Base-by-base conservation (phyloP, 768 basidiomycete species). In the Lyophyllum semitale region DNA sequence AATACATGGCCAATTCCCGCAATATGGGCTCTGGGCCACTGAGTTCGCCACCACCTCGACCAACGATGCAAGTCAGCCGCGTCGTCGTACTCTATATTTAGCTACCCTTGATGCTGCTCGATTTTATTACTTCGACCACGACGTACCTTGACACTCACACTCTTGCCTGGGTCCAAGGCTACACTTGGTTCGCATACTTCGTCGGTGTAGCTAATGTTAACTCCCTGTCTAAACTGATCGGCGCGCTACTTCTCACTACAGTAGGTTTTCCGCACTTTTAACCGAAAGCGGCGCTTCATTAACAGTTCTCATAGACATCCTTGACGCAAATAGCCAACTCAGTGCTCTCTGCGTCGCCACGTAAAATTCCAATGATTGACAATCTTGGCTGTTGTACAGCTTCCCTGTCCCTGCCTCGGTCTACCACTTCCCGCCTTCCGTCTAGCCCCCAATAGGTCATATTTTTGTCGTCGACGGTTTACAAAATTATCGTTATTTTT, bases 121-220 rank as follows among this genome's bases (percentile, higher is more conserved):
- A 65, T 41, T 79, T 80, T 61, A 70, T 81, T 65, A 77, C 76
- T 53, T 66, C 66, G n/a, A 74, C 74, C 13, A 69, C 70, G 25
- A 51, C 60, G 8, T 80, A 73, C 61, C 72, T 81, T 71, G 76
- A 80, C 33, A 51, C 55, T 12, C 71, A n/a, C n/a, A n/a, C n/a
- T n/a, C n/a, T 77, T 2, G 63, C 64, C 23, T 80, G 72, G 70
- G 70, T 80, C 2, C 75, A 80, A 53, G 70, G 77, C 6, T 80
- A 79, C 54, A 69, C 77, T n/a, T 81, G 77, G 79, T 80, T 80
- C 57, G 79, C 76, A n/a, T 65, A 55, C 37, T 59, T 59, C 48
- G 65, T 66, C 50, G 58, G 67, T 40, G 17, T 8, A 23, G 12
- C 35, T 46, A 30, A 45, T 29, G 4, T 5, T 23, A 7, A 26